A percentile compares a stretch with the other conserved stretches of the same genome.
These are phyloP conservation scores for Hepatocystis sp. DNA, from an alignment of 169 alveolate genomes.

Conservation along the genomic window DNA sequence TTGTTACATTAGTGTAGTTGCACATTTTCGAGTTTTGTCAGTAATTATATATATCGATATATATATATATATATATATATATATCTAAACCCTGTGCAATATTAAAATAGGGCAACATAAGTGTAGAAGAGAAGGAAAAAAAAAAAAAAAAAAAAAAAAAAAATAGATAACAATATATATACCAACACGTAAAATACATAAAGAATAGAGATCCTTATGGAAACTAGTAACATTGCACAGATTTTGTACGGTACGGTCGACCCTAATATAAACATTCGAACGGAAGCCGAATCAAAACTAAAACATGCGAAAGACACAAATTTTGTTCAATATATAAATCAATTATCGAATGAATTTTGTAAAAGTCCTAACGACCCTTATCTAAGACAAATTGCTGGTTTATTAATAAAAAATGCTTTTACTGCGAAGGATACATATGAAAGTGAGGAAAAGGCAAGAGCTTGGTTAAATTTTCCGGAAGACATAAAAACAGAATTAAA, in stretches of 20 bases:
- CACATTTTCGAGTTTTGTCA: too few species aligned
- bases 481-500: constrained; percentile 83
- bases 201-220: too few species aligned
- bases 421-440: constrained; percentile 82
- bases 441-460: constrained; percentile 84
- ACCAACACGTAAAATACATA: too few species aligned
- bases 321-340: constrained; percentile 83
- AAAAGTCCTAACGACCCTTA: constrained; percentile 82
- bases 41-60: too few species aligned
- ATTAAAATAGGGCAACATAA: too few species aligned
- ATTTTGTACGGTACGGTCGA: constrained; percentile 81
- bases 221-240: constrained; percentile 76
- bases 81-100: too few species aligned
- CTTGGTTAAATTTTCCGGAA: constrained; percentile 82
- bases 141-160: too few species aligned
- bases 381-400: constrained; percentile 89
- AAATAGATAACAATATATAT: too few species aligned
- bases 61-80: too few species aligned
- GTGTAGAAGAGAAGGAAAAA: too few species aligned
- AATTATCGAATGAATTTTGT: constrained; percentile 82
- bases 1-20: too few species aligned
- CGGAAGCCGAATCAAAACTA: constrained; percentile 82
- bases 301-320: constrained; percentile 80
- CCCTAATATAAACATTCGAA: constrained; percentile 80
- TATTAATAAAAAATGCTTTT: constrained; percentile 87